Evolutionary conservation across 495 filamentous ascomycete species (phyloP).

Genomic region (Aspergillus cristatus): DNA sequence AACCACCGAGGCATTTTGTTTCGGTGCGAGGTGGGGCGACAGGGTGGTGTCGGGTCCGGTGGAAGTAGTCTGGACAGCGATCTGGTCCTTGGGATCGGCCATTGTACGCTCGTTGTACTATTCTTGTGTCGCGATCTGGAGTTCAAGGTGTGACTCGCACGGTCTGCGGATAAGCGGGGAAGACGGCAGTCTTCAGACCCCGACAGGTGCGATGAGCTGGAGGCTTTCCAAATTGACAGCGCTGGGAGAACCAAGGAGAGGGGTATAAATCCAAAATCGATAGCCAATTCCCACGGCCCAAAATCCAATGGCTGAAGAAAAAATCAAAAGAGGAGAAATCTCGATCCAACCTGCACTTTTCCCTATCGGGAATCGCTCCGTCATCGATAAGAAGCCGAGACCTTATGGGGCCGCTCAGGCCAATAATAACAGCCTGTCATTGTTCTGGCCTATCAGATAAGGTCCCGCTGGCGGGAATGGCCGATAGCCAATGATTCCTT

Average conservation of each 20-base stretch:
- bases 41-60: conserved; percentile 3
- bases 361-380: not conserved
- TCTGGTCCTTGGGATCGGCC: conserved; percentile 20
- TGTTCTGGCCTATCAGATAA: not conserved
- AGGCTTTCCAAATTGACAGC: too few species aligned
- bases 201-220: too few species aligned
- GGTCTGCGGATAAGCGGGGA: conserved; percentile 3
- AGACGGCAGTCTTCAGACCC: conserved; percentile 1
- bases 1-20: conserved; percentile 15
- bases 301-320: too few species aligned
- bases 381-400: not conserved
- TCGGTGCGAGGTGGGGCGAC: conserved; percentile 9
- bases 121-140: too few species aligned
- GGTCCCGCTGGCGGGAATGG: not conserved
- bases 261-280: too few species aligned
- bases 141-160: too few species aligned
- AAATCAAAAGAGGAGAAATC: too few species aligned
- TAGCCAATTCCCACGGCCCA: too few species aligned
- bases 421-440: not conserved
- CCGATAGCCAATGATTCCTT: not conserved
- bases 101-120: too few species aligned
- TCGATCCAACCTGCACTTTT: too few species aligned
- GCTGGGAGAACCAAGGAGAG: too few species aligned
- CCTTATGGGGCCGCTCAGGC: not conserved
- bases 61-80: conserved; percentile 17